A percentile compares a stretch with the other conserved stretches of the same genome.
Conservation (phyloP, 2,329 filamentous ascomycete genomes). For the Apiospora phragmitis region DNA sequence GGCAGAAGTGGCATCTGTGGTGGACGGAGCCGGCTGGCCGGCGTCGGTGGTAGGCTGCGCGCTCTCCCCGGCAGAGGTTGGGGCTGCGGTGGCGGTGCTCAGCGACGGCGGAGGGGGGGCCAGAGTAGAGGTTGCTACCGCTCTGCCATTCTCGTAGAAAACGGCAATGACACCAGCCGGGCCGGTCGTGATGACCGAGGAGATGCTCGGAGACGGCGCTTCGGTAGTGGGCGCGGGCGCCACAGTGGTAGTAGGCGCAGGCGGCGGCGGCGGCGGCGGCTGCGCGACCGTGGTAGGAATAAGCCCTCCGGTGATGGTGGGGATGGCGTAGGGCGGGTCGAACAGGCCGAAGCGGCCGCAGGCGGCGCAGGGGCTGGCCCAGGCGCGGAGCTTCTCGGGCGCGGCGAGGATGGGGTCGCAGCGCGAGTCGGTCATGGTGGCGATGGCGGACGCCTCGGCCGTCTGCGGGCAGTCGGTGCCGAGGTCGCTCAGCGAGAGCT, state of each 20-base stretch:
- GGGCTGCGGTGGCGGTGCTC: neutral
- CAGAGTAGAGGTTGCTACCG: conserved; percentile 15
- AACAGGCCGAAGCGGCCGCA: conserved; percentile 39
- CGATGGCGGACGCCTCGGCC: conserved; percentile 26
- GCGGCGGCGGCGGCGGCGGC: conserved; percentile 15
- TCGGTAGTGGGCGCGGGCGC: conserved; percentile 14
- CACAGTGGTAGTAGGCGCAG: conserved; percentile 18
- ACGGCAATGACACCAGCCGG: conserved; percentile 15
- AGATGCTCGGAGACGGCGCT: neutral
- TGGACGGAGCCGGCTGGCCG: neutral
- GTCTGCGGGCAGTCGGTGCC: conserved; percentile 35
- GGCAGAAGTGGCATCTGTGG: neutral
- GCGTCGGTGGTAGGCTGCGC: conserved; percentile 13
- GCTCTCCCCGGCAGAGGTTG: conserved; percentile 6
- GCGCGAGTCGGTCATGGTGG: conserved; percentile 27
- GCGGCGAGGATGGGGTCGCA: conserved; percentile 37
- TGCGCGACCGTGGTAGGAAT: conserved; percentile 21
- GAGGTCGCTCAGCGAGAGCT: conserved; percentile 36
- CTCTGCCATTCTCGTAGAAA: conserved; percentile 14
- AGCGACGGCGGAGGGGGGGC: conserved; percentile 8
- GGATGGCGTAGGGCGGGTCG: conserved; percentile 40
- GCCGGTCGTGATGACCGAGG: conserved; percentile 3
- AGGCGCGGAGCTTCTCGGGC: conserved; percentile 30
- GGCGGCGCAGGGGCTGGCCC: conserved; percentile 36
- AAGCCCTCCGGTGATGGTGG: conserved; percentile 31